A percentile compares a stretch with the other conserved stretches of the same genome.
phyloP scores from a whole-genome alignment of 192 early-diverging fungal genomes.

The Diversispora epigaea region DNA sequence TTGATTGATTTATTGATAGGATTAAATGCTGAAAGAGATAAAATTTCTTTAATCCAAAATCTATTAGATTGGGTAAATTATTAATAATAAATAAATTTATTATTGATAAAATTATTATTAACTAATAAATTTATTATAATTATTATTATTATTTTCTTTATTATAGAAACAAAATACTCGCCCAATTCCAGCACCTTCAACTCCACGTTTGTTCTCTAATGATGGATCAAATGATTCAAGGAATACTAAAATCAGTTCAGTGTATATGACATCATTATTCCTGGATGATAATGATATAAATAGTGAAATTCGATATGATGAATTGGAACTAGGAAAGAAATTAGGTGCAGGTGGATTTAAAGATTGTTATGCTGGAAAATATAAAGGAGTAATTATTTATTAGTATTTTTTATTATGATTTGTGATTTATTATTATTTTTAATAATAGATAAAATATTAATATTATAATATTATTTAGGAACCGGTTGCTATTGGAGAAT shows the following conservation, averaged over 20 bases:
- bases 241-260: constrained; percentile 43
- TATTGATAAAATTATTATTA: neutral
- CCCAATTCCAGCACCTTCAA: constrained; percentile 68
- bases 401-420: neutral
- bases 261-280: constrained; percentile 48
- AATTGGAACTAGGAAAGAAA: constrained; percentile 61
- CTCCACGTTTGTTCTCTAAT: constrained; percentile 57
- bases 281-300: constrained; percentile 44
- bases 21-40: constrained; percentile 63
- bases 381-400: constrained; percentile 48
- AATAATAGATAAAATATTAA: too few species aligned
- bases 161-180: constrained; percentile 59
- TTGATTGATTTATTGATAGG: too few species aligned
- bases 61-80: constrained; percentile 62
- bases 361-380: constrained; percentile 70
- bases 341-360: constrained; percentile 77
- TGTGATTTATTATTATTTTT: neutral
- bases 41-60: constrained; percentile 55
- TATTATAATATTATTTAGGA: constrained; percentile 53
- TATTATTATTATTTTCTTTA: neutral
- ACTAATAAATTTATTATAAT: neutral
- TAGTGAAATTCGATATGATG: constrained; percentile 61
- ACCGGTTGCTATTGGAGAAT: constrained; percentile 69
- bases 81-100: neutral
- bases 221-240: constrained; percentile 46